A percentile compares a stretch with the other conserved stretches of the same genome.
Conservation (phyloP, 176 grass and related monocot species). For the Rhynchospora tenuis region DNA sequence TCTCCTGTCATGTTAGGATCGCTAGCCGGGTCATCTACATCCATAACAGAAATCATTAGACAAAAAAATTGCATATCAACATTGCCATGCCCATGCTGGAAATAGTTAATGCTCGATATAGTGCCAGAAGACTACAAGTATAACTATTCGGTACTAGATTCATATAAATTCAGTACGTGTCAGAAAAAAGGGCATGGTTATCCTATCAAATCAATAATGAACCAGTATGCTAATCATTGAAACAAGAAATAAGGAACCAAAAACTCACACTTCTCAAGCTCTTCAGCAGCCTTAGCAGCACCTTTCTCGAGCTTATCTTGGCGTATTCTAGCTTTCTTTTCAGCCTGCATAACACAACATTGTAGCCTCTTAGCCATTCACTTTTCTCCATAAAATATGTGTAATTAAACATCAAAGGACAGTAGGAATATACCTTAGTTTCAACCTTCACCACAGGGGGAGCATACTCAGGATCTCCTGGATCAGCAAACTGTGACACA, state of each 20-base stretch:
- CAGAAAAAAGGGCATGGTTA: neutral
- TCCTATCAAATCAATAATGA: neutral
- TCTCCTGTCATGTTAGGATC: conserved; percentile 65
- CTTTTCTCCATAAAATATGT: neutral
- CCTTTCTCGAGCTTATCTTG: conserved; percentile 59
- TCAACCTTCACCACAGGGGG: conserved; percentile 47
- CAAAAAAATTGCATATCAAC: neutral
- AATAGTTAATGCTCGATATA: too few relatives aligned
- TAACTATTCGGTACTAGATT: neutral
- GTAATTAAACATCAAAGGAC: conserved; percentile 1
- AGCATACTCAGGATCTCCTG: conserved; percentile 50
- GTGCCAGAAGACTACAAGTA: neutral
- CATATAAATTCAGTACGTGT: neutral
- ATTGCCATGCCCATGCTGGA: neutral
- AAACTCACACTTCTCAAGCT: conserved; percentile 57
- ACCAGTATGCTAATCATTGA: neutral
- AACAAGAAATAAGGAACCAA: conserved; percentile 17
- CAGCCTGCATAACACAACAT: conserved; percentile 28
- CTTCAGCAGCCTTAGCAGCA: conserved; percentile 64
- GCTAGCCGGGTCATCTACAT: conserved; percentile 59
- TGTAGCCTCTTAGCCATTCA: neutral
- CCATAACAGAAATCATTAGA: conserved; percentile 3
- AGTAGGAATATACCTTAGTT: conserved; percentile 35
- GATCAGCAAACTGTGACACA: conserved; percentile 48
- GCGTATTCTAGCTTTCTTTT: conserved; percentile 66